phyloP scores from a whole-genome alignment of 2,329 filamentous ascomycete species.

The Xenosphaeropsis pyriputrescens region DNA sequence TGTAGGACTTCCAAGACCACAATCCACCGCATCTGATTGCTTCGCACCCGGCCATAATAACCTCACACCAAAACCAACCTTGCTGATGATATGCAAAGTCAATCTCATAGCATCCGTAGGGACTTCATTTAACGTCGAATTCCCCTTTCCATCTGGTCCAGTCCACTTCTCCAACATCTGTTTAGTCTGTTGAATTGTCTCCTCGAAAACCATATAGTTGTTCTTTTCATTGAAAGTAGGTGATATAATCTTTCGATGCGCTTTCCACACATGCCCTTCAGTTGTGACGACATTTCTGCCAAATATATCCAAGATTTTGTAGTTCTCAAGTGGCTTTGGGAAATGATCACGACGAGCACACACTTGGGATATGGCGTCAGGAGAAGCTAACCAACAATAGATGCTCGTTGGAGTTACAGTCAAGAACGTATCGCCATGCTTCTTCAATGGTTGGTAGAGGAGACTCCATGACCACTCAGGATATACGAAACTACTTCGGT shows the following conservation, averaged over 20 bases:
- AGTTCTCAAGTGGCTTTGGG: slow-evolving; percentile 49
- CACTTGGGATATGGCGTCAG: slow-evolving; percentile 52
- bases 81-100: slow-evolving; percentile 43
- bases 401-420: slow-evolving; percentile 42
- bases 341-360: slow-evolving; percentile 54
- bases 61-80: slow-evolving; percentile 55
- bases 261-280: slow-evolving; percentile 55
- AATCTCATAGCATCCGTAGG: slow-evolving; percentile 53
- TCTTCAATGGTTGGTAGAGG: slow-evolving; percentile 40
- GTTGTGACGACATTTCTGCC: slow-evolving; percentile 59
- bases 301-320: slow-evolving; percentile 46
- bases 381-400: slow-evolving; percentile 41
- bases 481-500: slow-evolving; percentile 29
- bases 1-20: slow-evolving; percentile 22
- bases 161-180: slow-evolving; percentile 46
- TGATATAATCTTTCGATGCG: slow-evolving; percentile 57
- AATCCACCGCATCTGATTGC: slow-evolving; percentile 26
- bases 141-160: slow-evolving; percentile 22
- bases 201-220: slow-evolving; percentile 49
- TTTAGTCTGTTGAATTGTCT: slow-evolving; percentile 47
- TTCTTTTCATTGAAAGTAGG: slow-evolving; percentile 68
- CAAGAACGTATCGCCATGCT: slow-evolving; percentile 48
- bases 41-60: slow-evolving; percentile 49
- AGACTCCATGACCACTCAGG: slow-evolving; percentile 45
- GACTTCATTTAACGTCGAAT: slow-evolving; percentile 36